Evolutionary conservation across 2,329 filamentous ascomycete species (phyloP), one percentile per base, ranked within the genome.

Genomic region (Tolypocladium guangdongense): DNA sequence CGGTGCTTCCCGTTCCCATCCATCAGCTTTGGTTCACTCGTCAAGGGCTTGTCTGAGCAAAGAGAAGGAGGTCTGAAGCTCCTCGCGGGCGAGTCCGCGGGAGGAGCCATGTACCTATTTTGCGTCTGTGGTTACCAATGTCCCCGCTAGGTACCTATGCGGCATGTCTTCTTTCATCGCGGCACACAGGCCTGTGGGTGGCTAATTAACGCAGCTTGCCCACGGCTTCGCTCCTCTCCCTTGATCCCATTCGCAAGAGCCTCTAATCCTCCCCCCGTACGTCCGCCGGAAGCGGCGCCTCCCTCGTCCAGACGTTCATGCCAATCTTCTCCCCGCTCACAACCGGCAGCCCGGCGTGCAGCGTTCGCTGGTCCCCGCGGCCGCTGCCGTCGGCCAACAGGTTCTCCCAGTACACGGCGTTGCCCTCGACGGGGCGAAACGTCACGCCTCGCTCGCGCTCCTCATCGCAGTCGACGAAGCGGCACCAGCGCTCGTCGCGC

Each of bases 291-390:
- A 76, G 54, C 1, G 66, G 63, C 35, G 66, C 70, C 61, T 76
- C 68, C 41, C 74, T 65, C 38, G 75, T 78, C 74, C 74, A 78
- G 37, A 78, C 76, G 54, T 78, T 78, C 73, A 78, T 75, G 12
- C 75, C 75, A 53, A 77, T 69, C 63, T 78, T 78, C 39, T 67
- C 67, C 7, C 75, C 75, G 35, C 62, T 66, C 7, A 69, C 70
- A 3, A 78, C 72, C 1, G 74, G 73, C 56, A 77, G 53, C 1
- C 74, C 74, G 0, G 74, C 74, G 60, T 78, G 75, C 56, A 77
- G 55, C 35, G 70, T 75, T 39, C 71, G 65, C 55, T 68, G 63
- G 52, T 77, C 73, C 1, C 75, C 74, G 0, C 58, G 62, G 16
- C 43, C 16, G 43, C 24, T 46, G 12, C 71, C 69, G 22, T 71